These are phyloP conservation scores for Paraphysoderma sedebokerense DNA, from an alignment of 371 early-diverging fungal species.

Conservation along the genomic window DNA sequence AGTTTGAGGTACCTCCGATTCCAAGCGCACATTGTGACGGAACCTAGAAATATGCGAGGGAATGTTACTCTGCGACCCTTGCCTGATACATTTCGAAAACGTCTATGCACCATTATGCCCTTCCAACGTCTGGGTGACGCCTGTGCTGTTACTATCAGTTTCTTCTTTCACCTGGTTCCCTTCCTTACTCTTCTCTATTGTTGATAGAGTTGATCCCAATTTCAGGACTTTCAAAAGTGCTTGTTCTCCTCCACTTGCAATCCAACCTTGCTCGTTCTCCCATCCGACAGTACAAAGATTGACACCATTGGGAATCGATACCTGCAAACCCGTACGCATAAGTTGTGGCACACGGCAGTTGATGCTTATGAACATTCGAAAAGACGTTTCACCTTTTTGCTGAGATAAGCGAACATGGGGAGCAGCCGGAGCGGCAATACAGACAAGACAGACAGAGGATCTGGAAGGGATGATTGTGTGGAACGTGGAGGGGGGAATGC, in stretches of 20 bases:
- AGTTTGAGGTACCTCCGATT: slow-evolving; percentile 26
- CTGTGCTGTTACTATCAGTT: too few relatives aligned
- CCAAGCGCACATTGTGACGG: slow-evolving; percentile 27
- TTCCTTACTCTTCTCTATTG: too few relatives aligned
- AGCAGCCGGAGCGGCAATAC: too few relatives aligned
- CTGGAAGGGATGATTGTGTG: too few relatives aligned
- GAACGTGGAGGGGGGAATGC: too few relatives aligned
- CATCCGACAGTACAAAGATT: slow-evolving; percentile 25
- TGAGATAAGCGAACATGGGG: slow-evolving; percentile 15
- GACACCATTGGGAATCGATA: slow-evolving; percentile 31
- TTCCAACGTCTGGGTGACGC: slow-evolving; percentile 33
- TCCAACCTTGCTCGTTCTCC: slow-evolving; percentile 36
- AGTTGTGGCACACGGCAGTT: too few relatives aligned
- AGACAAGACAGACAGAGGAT: too few relatives aligned
- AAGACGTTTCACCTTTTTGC: slow-evolving; percentile 11
- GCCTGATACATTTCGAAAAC: neutral
- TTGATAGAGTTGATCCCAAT: too few relatives aligned
- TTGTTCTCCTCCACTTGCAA: slow-evolving; percentile 35
- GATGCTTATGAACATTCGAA: neutral
- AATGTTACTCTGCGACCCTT: neutral
- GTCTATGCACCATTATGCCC: slow-evolving; percentile 21
- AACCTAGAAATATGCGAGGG: slow-evolving; percentile 7
- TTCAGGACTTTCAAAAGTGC: slow-evolving; percentile 35
- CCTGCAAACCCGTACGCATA: too few relatives aligned
- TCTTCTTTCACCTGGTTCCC: too few relatives aligned